A percentile compares a stretch with the other conserved stretches of the same genome.
Evolutionary conservation across 768 basidiomycete genomes (phyloP).

Genomic region (Lentinula edodes): DNA sequence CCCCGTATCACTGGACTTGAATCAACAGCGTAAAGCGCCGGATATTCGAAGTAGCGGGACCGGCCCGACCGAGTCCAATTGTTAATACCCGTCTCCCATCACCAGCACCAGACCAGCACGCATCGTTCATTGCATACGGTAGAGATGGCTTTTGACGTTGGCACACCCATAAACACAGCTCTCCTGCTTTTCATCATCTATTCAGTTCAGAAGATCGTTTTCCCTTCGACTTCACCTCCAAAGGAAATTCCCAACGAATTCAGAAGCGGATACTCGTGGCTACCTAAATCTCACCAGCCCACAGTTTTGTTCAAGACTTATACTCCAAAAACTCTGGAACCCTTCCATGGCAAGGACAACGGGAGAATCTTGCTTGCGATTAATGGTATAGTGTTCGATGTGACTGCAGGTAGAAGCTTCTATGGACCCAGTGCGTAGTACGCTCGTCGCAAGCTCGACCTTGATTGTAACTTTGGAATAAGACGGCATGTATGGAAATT

Average conservation of each 20-base stretch:
- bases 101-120: too few species aligned
- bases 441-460: neutral
- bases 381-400: constrained; percentile 86
- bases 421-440: constrained; percentile 82
- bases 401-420: constrained; percentile 82
- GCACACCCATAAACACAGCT: constrained; percentile 77
- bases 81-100: neutral
- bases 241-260: constrained; percentile 59
- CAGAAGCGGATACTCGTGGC: constrained; percentile 86
- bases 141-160: constrained; percentile 35
- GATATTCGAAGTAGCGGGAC: neutral
- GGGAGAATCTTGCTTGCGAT: constrained; percentile 84
- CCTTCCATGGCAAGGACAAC: constrained; percentile 58
- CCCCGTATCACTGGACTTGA: neutral
- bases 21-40: neutral
- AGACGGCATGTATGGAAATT: constrained; percentile 98
- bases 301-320: constrained; percentile 73
- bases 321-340: constrained; percentile 69
- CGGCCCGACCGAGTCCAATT: neutral
- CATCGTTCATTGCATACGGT: neutral
- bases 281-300: constrained; percentile 78
- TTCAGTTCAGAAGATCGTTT: constrained; percentile 66
- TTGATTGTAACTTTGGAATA: constrained; percentile 5
- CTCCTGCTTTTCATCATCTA: constrained; percentile 77
- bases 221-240: constrained; percentile 55